These are phyloP conservation scores for Linum lewisii DNA, from an alignment of 345 rosid species.

Conservation along the genomic window DNA sequence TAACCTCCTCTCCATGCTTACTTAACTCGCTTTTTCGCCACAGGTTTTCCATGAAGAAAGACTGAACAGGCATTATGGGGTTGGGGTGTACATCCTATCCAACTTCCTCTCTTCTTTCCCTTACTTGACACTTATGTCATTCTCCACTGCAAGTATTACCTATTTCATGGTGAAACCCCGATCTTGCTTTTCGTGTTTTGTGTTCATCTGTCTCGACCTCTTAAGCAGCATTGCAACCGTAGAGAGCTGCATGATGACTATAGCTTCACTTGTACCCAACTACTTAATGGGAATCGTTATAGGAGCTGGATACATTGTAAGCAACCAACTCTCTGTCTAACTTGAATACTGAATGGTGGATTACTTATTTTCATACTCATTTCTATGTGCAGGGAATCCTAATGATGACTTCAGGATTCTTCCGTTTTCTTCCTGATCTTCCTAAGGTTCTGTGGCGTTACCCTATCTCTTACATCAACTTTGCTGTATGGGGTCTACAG, in stretches of 20 bases:
- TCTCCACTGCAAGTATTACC: constrained; percentile 26
- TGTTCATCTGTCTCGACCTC: constrained; percentile 28
- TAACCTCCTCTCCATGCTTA: not conserved
- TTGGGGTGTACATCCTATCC: constrained; percentile 31
- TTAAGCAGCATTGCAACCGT: constrained; percentile 31
- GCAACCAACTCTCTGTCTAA: constrained; percentile 3
- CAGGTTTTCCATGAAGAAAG: constrained; percentile 41
- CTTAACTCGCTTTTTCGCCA: not conserved
- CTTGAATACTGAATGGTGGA: not conserved
- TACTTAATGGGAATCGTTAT: constrained; percentile 38
- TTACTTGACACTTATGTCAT: constrained; percentile 28
- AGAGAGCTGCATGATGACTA: constrained; percentile 49
- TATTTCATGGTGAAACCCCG: constrained; percentile 40
- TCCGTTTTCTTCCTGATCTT: constrained; percentile 31
- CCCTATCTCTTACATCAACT: constrained; percentile 41
- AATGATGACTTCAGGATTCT: constrained; percentile 45
- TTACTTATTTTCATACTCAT: not conserved
- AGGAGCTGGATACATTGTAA: constrained; percentile 44
- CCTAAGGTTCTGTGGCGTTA: constrained; percentile 46
- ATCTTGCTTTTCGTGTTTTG: constrained; percentile 24
- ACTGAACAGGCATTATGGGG: constrained; percentile 36
- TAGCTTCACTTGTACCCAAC: constrained; percentile 50
- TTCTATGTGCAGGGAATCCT: constrained; percentile 29
- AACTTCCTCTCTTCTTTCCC: constrained; percentile 49
- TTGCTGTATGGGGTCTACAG: constrained; percentile 44